Conservation (phyloP, 176 grass and related monocot genomes). For the Calamus simplicifolius region DNA sequence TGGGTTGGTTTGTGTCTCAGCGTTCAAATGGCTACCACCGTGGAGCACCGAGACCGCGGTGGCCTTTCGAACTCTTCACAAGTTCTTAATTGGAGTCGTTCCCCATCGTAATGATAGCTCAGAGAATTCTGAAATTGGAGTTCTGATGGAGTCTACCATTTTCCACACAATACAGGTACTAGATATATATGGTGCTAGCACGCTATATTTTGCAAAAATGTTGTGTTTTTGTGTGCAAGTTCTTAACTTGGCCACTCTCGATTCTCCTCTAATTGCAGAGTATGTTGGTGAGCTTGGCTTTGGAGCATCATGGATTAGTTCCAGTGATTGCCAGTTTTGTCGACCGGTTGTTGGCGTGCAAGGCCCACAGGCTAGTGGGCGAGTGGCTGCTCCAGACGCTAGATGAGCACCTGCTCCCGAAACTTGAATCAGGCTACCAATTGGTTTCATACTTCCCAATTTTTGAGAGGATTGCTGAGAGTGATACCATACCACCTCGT, state of each 20-base stretch:
- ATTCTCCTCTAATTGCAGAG: constrained; percentile 36
- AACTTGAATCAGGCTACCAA: constrained; percentile 56
- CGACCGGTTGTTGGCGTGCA: constrained; percentile 56
- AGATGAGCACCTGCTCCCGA: constrained; percentile 63
- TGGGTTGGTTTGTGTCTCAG: constrained; percentile 58
- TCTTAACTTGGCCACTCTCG: not conserved
- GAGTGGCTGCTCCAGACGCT: constrained; percentile 58
- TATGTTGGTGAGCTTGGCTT: constrained; percentile 64
- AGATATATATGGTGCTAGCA: constrained; percentile 7
- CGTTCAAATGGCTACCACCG: constrained; percentile 59
- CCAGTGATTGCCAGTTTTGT: constrained; percentile 66
- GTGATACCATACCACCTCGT: constrained; percentile 60
- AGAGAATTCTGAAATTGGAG: constrained; percentile 25
- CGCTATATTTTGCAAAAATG: not conserved
- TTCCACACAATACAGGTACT: constrained; percentile 77
- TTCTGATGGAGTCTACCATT: constrained; percentile 63
- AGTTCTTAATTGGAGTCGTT: constrained; percentile 38
- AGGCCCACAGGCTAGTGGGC: constrained; percentile 39
- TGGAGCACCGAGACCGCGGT: constrained; percentile 79
- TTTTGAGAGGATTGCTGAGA: constrained; percentile 74
- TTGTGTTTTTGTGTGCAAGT: constrained; percentile 9
- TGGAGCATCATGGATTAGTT: constrained; percentile 48
- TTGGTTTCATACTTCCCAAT: constrained; percentile 75
- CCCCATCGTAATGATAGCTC: constrained; percentile 40
- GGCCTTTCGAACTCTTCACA: constrained; percentile 68